Evolutionary conservation across 352 stramenopile species (phyloP).

Genomic region (Globisporangium lucens): DNA sequence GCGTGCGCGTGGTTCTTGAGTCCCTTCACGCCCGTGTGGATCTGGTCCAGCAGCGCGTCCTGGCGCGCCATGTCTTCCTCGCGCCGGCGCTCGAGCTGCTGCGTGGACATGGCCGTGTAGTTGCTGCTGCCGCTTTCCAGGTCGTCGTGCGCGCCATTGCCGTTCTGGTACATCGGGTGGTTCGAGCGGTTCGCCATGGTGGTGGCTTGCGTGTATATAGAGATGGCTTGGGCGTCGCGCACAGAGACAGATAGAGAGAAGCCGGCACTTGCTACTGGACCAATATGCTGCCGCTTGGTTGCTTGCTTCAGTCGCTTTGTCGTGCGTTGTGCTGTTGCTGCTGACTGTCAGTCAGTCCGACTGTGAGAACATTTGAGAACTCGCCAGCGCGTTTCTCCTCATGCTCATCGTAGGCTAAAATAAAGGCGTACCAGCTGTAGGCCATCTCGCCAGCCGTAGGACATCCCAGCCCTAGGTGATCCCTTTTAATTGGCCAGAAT

Average conservation of each 20-base stretch:
- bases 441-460: too few relatives aligned
- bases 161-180: conserved; percentile 33
- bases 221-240: neutral
- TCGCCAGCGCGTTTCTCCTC: too few relatives aligned
- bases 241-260: neutral
- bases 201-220: neutral
- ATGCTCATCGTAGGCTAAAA: too few relatives aligned
- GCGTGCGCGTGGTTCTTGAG: conserved; percentile 82
- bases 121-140: conserved; percentile 17
- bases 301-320: neutral
- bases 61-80: conserved; percentile 55
- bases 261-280: neutral
- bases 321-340: neutral
- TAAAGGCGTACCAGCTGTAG: too few relatives aligned
- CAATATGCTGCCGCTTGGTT: neutral
- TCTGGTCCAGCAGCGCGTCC: conserved; percentile 74
- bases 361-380: neutral
- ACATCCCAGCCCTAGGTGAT: too few relatives aligned
- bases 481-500: too few relatives aligned
- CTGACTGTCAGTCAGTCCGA: neutral
- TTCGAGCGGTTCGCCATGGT: conserved; percentile 27
- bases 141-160: conserved; percentile 7
- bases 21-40: conserved; percentile 69
- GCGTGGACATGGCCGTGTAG: conserved; percentile 64
- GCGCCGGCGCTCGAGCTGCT: conserved; percentile 63